Evolutionary conservation across 306 rosid species (phyloP), one percentile per base, ranked within the genome.

Genomic region (Quercus berberidifolia): DNA sequence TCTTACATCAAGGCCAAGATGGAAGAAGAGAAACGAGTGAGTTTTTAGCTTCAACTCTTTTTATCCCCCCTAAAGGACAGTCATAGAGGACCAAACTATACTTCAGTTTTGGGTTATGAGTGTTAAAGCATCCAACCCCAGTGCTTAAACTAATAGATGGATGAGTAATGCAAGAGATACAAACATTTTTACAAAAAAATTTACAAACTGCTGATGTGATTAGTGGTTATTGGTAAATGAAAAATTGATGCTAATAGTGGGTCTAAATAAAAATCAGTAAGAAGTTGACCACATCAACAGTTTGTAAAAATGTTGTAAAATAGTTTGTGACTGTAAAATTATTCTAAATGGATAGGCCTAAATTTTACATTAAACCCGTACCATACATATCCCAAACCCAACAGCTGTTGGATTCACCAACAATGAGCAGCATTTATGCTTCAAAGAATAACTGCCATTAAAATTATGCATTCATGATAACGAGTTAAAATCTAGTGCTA

Each of bases 1-100:
- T 94, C 97, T 4, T 77, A 55, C 87, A 89, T 92, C 91, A 94
- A 94, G 87, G 97, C 98, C 82, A 82, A 67, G 85, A 59, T 94
- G 72, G 98, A 94, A 83, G 98, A 94, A 86, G 97, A 91, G 94
- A 94, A 94, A 90, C 92, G 90, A 78, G 98, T 94, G 68, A 94
- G 98, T 87, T 73, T 79, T 55, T 6, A 38, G 28, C 67, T 67
- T 64, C 6, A 18, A 64, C 21, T 49, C 54, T 49, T 3, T 3
- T 12, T 3, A 0, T 0, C 46, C 10, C 5, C 15, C 15, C 17
- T 49, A 12, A 1, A 49, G 54, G 54, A 49, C 17, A 49, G 54
- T 49, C 54, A 10, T 49, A 3, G 15, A 46, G 54, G 54, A 12
- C 17, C 18, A 11, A 10, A 23, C 13, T 23, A 21, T 60, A 12